These are phyloP conservation scores for Cynara cardunculus DNA, from an alignment of 129 eudicot genomes.

Conservation along the genomic window DNA sequence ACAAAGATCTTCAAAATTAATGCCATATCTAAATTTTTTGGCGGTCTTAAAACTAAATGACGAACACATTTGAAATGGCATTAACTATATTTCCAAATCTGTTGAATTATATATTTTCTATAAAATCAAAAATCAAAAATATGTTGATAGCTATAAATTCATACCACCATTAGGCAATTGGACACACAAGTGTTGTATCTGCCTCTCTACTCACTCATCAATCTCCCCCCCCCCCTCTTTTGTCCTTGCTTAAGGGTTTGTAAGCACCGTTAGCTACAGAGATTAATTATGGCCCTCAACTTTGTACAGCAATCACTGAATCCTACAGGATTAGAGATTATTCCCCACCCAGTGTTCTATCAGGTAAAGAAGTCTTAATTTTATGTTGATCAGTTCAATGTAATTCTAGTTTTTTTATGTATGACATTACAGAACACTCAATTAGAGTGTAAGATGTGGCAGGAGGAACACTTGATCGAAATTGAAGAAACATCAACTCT, in stretches of 20 bases:
- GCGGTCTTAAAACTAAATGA: background rate
- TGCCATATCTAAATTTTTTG: background rate
- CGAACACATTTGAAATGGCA: background rate
- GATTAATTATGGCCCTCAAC: background rate
- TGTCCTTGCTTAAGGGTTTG: too few relatives aligned
- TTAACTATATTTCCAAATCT: background rate
- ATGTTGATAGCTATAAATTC: background rate
- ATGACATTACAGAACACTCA: background rate
- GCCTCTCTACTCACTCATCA: background rate
- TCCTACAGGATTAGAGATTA: background rate
- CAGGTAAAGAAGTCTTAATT: background rate
- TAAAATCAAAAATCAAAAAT: background rate
- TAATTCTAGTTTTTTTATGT: background rate
- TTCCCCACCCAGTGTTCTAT: background rate
- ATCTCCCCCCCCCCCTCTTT: too few relatives aligned
- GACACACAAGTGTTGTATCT: background rate
- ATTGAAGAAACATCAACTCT: too few relatives aligned
- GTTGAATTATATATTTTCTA: background rate
- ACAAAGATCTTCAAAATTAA: background rate
- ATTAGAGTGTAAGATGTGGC: too few relatives aligned
- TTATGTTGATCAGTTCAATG: background rate
- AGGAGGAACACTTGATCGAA: too few relatives aligned
- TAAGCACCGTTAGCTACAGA: background rate
- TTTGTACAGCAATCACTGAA: background rate
- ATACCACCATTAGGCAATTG: background rate